phyloP scores from a whole-genome alignment of 805 yeast species.

The Kuraishia borneana region DNA sequence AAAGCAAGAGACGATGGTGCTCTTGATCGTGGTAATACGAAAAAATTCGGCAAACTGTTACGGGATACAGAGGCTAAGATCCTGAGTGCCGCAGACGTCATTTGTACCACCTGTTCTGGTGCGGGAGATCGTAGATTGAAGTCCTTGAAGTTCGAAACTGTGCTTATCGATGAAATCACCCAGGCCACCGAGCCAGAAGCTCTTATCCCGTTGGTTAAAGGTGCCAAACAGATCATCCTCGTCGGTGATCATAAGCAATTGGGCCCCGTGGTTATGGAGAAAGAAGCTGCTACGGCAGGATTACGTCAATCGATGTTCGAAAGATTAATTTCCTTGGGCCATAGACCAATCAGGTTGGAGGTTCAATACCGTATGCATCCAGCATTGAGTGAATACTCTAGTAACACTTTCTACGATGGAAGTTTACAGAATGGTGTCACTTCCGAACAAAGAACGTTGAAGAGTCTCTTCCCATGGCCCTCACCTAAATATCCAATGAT shows the following conservation, averaged over 20 bases:
- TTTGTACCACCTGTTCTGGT: conserved; percentile 88
- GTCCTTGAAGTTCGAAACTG: conserved; percentile 54
- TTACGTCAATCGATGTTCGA: conserved; percentile 80
- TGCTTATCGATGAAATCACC: conserved; percentile 84
- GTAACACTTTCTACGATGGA: conserved; percentile 90
- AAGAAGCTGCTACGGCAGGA: conserved; percentile 79
- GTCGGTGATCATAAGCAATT: conserved; percentile 94
- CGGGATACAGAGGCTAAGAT: conserved; percentile 37
- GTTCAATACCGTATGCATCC: conserved; percentile 97
- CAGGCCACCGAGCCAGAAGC: conserved; percentile 93
- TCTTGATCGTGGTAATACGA: conserved; percentile 42
- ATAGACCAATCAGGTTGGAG: conserved; percentile 74
- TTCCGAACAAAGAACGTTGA: conserved; percentile 51
- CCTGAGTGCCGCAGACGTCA: conserved; percentile 55
- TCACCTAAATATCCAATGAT: conserved; percentile 78
- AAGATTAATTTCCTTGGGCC: conserved; percentile 71
- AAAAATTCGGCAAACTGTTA: conserved; percentile 27
- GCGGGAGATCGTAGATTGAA: conserved; percentile 69
- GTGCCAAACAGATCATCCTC: conserved; percentile 78
- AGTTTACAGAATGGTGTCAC: conserved; percentile 87
- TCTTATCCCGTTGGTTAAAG: conserved; percentile 79
- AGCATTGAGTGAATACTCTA: conserved; percentile 71
- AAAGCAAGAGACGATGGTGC: conserved; percentile 65
- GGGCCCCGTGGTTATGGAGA: conserved; percentile 82
- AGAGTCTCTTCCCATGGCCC: conserved; percentile 85